Base-by-base conservation (phyloP, 2,329 filamentous ascomycete genomes). In the Colletotrichum tanaceti region DNA sequence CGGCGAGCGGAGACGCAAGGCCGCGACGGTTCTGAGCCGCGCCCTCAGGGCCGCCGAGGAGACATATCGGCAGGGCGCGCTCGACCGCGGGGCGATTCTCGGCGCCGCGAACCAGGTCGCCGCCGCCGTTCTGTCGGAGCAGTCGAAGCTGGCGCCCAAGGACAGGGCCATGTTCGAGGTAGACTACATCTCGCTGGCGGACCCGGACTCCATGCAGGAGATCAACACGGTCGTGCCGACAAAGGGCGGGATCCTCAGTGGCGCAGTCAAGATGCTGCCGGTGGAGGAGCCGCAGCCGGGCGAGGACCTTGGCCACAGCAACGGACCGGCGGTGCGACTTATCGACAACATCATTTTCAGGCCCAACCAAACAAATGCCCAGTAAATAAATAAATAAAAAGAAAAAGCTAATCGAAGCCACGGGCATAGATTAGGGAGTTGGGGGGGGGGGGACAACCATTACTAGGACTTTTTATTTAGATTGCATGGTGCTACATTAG, bases 101-200 rank as follows among this genome's bases (percentile, higher is more conserved):
- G 88, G 87, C 16, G 89, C 90, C 11, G 94, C 94, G 0, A 85
- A 87, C 60, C 81, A 83, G 39, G 84, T 95, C 2, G 79, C 89
- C 1, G 81, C 85, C 18, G 75, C 80, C 4, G 83, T 87, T 16
- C 79, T 89, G 41, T 79, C 84, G 18, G 86, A 87, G 75, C 93
- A 97, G 79, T 82, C 85, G 70, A 82, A 81, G 13, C 77, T 94
- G 64, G 75, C 81, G 1, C 86, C 89, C 0, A 79, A 81, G 39
- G 81, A 91, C 76, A 85, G 93, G 57, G 92, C 90, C 3, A 81
- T 83, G 58, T 96, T 94, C 70, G 92, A 97, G 76, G 86, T 98
- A 10, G 95, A 98, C 78, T 99, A 99, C 77, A 88, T 99, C 64
- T 97, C 94, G 18, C 85, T 99, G 32, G 92, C 95, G 0, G 93